phyloP scores from a whole-genome alignment of 2,329 filamentous ascomycete species.

The Cladosporium sp. region DNA sequence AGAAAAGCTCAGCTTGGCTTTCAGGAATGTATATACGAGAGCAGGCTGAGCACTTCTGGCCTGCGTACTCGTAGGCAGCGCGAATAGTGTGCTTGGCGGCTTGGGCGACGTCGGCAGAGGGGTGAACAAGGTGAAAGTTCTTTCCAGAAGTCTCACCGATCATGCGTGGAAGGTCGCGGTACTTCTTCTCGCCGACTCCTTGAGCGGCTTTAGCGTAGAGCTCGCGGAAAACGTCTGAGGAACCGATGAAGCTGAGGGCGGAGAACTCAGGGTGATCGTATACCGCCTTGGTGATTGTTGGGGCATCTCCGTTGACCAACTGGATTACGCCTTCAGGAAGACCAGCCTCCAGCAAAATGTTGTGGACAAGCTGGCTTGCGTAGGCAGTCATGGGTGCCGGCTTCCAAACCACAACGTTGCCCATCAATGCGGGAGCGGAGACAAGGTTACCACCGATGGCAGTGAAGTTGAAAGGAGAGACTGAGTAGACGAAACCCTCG shows the following conservation, averaged over 20 bases:
- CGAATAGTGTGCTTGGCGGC: constrained; percentile 78
- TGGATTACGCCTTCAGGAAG: constrained; percentile 87
- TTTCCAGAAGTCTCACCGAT: constrained; percentile 90
- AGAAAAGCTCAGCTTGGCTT: constrained; percentile 70
- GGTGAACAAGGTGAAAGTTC: constrained; percentile 85
- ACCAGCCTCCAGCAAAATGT: constrained; percentile 86
- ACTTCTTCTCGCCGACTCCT: constrained; percentile 75
- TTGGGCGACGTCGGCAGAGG: constrained; percentile 70
- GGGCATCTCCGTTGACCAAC: constrained; percentile 85
- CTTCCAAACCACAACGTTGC: constrained; percentile 96
- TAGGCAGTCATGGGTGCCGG: constrained; percentile 83
- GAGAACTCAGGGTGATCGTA: constrained; percentile 76
- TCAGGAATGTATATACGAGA: constrained; percentile 73
- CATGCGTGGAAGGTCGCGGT: constrained; percentile 79
- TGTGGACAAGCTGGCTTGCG: constrained; percentile 86
- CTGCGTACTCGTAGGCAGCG: constrained; percentile 85
- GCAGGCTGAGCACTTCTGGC: constrained; percentile 85
- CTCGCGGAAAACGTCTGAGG: constrained; percentile 82
- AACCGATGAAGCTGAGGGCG: constrained; percentile 91
- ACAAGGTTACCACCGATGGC: constrained; percentile 87
- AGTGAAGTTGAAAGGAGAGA: constrained; percentile 96
- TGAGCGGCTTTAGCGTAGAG: constrained; percentile 82
- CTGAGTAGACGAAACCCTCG: constrained; percentile 92
- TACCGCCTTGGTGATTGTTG: constrained; percentile 72
- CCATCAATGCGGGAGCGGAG: constrained; percentile 77